A percentile compares a stretch with the other conserved stretches of the same genome.
phyloP scores from a whole-genome alignment of 108 stramenopile genomes.

The Nitzschia sp. region DNA sequence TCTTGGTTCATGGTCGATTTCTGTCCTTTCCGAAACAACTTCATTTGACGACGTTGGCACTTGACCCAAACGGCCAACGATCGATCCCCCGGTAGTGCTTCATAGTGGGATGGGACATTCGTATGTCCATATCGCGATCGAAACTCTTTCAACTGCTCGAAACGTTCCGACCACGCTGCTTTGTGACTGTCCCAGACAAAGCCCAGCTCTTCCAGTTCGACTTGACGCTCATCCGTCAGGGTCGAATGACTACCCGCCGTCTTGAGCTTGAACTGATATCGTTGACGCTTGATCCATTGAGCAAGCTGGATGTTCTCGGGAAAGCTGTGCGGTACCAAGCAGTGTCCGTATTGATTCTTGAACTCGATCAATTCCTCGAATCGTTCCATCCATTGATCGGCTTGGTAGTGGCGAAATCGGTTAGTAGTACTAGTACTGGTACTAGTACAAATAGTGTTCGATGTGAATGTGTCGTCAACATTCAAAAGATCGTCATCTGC shows the following conservation, averaged over 20 bases:
- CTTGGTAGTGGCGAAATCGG: slow-evolving; percentile 15
- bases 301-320: slow-evolving; percentile 34
- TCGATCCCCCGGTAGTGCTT: slow-evolving; percentile 32
- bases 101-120: slow-evolving; percentile 41
- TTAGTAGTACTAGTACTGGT: too few relatives aligned
- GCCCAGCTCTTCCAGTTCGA: slow-evolving; percentile 36
- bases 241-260: slow-evolving; percentile 22
- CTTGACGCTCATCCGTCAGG: slow-evolving; percentile 23
- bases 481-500: not conserved
- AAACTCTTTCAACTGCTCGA: slow-evolving; percentile 29
- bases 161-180: slow-evolving; percentile 33
- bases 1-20: slow-evolving; percentile 5
- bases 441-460: not conserved
- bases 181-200: slow-evolving; percentile 29
- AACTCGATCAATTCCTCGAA: slow-evolving; percentile 29
- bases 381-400: slow-evolving; percentile 21
- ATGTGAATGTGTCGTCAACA: not conserved
- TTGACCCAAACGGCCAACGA: slow-evolving; percentile 47
- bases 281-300: slow-evolving; percentile 40
- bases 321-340: slow-evolving; percentile 46
- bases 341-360: slow-evolving; percentile 36
- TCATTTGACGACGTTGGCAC: slow-evolving; percentile 40
- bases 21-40: slow-evolving; percentile 15
- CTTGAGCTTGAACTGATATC: slow-evolving; percentile 43
- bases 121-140: slow-evolving; percentile 37